Percentiles rank a stretch among this genome's conserved stretches.
Conservation (phyloP, 352 stramenopile genomes). For the Pythium dissotocum region DNA sequence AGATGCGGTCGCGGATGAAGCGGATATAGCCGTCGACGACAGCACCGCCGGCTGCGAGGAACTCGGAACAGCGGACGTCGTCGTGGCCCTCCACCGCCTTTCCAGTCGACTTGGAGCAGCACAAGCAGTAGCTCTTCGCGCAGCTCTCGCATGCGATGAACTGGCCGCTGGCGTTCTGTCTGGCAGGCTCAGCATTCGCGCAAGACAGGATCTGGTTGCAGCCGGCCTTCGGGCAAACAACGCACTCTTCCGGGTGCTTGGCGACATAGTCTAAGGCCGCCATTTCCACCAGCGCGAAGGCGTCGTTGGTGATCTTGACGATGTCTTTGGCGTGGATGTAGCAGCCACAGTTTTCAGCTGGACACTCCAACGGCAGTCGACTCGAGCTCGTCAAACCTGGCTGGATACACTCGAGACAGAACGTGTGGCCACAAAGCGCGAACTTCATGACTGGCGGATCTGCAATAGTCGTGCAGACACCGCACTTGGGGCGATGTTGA, state of each 20-base stretch:
- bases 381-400: constrained; percentile 4
- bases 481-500: background rate
- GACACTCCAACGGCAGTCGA: constrained; percentile 16
- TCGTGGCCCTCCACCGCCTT: constrained; percentile 4
- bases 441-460: constrained; percentile 18
- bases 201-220: constrained; percentile 27
- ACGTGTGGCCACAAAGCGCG: constrained; percentile 18
- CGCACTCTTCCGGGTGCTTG: constrained; percentile 1
- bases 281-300: constrained; percentile 13
- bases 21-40: constrained; percentile 10
- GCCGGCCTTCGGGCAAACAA: constrained; percentile 15
- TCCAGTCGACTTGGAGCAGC: constrained; percentile 7
- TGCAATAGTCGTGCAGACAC: constrained; percentile 6
- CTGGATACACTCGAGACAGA: constrained; percentile 24
- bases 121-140: constrained; percentile 19
- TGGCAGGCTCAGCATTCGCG: background rate
- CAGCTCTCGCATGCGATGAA: constrained; percentile 20
- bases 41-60: background rate
- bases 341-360: constrained; percentile 5
- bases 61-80: constrained; percentile 16
- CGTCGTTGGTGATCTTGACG: constrained; percentile 11
- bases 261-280: constrained; percentile 23
- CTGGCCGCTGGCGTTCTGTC: background rate
- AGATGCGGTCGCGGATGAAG: constrained; percentile 22
- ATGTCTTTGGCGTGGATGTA: constrained; percentile 12